These are phyloP conservation scores for Podosphaera leucotricha DNA, from an alignment of 2,329 filamentous ascomycete species.

Conservation along the genomic window DNA sequence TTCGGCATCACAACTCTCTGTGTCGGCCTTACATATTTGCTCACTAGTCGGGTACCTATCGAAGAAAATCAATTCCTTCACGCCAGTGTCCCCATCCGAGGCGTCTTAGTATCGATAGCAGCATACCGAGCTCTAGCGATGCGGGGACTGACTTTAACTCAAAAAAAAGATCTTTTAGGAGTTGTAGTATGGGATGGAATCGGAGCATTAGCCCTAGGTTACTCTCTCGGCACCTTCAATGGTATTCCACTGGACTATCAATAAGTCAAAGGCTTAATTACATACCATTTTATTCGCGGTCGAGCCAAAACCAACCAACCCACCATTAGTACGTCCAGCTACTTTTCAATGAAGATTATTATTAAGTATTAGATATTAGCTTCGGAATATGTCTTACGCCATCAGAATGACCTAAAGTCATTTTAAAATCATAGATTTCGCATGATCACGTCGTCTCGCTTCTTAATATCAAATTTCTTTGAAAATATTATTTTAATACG, in stretches of 20 bases:
- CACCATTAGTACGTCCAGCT: background rate
- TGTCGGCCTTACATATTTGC: slow-evolving; percentile 7
- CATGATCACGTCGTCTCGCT: no score
- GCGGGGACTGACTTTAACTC: slow-evolving; percentile 1
- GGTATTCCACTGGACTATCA: background rate
- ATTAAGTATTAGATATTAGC: no score
- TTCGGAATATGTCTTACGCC: no score
- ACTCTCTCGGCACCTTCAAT: slow-evolving; percentile 2
- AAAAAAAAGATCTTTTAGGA: slow-evolving; percentile 3
- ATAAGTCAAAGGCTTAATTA: background rate
- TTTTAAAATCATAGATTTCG: no score
- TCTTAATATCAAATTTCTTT: no score
- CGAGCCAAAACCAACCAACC: background rate
- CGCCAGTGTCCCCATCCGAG: slow-evolving; percentile 2
- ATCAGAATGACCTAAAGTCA: no score
- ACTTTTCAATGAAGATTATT: no score
- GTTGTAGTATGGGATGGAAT: slow-evolving; percentile 4
- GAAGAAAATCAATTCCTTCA: slow-evolving; percentile 9
- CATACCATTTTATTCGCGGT: no score
- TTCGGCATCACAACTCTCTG: slow-evolving; percentile 7
- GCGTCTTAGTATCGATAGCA: slow-evolving; percentile 2
- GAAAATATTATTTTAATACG: no score
- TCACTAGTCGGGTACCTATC: slow-evolving; percentile 7
- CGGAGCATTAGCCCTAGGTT: slow-evolving; percentile 1
- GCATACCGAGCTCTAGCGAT: background rate